These are phyloP conservation scores for Bruguiera gymnorhiza DNA, from an alignment of 345 rosid genomes.

Conservation along the genomic window DNA sequence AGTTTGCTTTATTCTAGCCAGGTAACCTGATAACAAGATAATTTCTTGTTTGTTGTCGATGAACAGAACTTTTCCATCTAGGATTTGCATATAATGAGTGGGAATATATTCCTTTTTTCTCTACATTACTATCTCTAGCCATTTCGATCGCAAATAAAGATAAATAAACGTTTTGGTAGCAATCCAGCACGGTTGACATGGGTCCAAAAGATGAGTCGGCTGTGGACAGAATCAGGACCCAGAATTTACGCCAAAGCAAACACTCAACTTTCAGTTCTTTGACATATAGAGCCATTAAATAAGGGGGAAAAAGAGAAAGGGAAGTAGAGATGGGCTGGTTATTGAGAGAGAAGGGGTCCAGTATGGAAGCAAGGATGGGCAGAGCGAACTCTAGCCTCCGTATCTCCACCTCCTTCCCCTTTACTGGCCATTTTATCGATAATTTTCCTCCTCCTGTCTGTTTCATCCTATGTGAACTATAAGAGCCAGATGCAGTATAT, in stretches of 20 bases:
- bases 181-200: slow-evolving; percentile 8
- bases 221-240: slow-evolving; percentile 30
- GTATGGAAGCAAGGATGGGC: slow-evolving; percentile 69
- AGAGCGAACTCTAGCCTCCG: slow-evolving; percentile 42
- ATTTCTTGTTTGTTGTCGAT: too few relatives aligned
- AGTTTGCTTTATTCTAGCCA: too few relatives aligned
- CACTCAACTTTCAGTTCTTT: background rate
- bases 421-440: slow-evolving; percentile 50
- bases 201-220: slow-evolving; percentile 21
- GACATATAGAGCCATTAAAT: background rate
- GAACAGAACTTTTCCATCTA: background rate
- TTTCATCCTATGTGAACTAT: slow-evolving; percentile 52
- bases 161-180: background rate
- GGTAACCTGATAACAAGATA: too few relatives aligned
- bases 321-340: slow-evolving; percentile 50
- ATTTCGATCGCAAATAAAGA: background rate
- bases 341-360: slow-evolving; percentile 53
- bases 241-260: slow-evolving; percentile 44
- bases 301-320: background rate
- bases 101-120: slow-evolving; percentile 10
- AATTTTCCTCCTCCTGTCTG: slow-evolving; percentile 42
- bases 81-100: background rate
- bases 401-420: slow-evolving; percentile 62
- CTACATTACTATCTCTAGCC: background rate
- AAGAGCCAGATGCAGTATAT: slow-evolving; percentile 46